Conservation (phyloP, 2,329 filamentous ascomycete species). For the Phialophora macrospora region DNA sequence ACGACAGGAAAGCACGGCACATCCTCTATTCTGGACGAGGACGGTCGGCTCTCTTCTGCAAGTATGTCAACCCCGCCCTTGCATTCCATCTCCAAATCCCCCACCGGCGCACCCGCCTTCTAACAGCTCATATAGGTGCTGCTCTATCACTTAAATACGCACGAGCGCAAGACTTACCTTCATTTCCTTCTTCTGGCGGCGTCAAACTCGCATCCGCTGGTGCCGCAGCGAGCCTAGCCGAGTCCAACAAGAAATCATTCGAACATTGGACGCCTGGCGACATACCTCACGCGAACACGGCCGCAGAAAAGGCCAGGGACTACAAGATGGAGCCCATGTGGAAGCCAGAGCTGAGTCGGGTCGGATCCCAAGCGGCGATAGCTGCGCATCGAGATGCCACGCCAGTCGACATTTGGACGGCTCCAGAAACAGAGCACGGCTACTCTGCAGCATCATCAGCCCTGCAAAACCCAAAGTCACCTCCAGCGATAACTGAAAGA, state of each 20-base stretch:
- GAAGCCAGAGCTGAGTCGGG: constrained; percentile 67
- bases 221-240: constrained; percentile 75
- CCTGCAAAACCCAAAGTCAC: constrained; percentile 58
- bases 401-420: constrained; percentile 59
- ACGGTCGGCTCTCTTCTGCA: constrained; percentile 63
- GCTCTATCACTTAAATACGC: constrained; percentile 72
- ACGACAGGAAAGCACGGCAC: constrained; percentile 38
- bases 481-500: constrained; percentile 53
- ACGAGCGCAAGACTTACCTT: constrained; percentile 72
- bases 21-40: constrained; percentile 51
- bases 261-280: constrained; percentile 70
- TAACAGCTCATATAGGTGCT: constrained; percentile 54
- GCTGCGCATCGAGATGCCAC: constrained; percentile 63
- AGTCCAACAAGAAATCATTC: constrained; percentile 68
- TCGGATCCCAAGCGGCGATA: constrained; percentile 75
- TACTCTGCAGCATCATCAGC: constrained; percentile 72
- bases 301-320: constrained; percentile 64
- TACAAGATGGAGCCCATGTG: constrained; percentile 66
- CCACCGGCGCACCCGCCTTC: constrained; percentile 3
- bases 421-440: constrained; percentile 57
- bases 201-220: constrained; percentile 66
- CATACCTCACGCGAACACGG: constrained; percentile 64
- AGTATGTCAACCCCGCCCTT: constrained; percentile 50
- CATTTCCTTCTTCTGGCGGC: constrained; percentile 69
- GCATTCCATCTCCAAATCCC: constrained; percentile 8